These are phyloP conservation scores for Gonapodya prolifera DNA, from an alignment of 192 early-diverging fungal genomes.

Conservation along the genomic window DNA sequence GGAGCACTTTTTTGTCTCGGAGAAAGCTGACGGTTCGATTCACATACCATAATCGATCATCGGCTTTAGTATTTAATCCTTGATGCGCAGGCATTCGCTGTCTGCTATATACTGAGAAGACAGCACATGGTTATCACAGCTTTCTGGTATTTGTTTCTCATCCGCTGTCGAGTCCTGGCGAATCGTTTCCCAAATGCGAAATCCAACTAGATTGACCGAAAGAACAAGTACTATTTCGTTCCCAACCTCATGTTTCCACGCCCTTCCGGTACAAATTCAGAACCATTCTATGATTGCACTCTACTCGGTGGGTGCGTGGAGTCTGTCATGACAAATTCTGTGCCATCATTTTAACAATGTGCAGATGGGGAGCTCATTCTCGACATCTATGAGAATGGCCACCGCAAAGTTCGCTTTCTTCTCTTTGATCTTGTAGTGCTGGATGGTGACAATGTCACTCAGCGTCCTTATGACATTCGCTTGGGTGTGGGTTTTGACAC, in stretches of 20 bases:
- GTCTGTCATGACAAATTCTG: constrained; percentile 7
- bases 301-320: constrained; percentile 41
- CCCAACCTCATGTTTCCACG: constrained; percentile 48
- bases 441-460: constrained; percentile 37
- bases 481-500: constrained; percentile 37
- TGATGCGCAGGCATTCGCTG: constrained; percentile 22
- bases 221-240: constrained; percentile 65
- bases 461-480: constrained; percentile 43
- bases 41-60: too few species aligned
- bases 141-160: constrained; percentile 17
- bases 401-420: constrained; percentile 37
- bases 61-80: too few species aligned
- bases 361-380: constrained; percentile 74
- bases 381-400: constrained; percentile 46
- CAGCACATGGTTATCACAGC: not conserved
- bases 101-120: constrained; percentile 6
- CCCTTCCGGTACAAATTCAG: constrained; percentile 20
- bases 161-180: constrained; percentile 1
- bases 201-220: constrained; percentile 59
- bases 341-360: constrained; percentile 11
- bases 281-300: constrained; percentile 48
- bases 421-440: constrained; percentile 64
- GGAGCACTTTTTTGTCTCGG: constrained; percentile 62
- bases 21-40: constrained; percentile 64
- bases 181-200: not conserved